phyloP scores from a whole-genome alignment of 441 rosid species.

The Populus trichocarpa region DNA sequence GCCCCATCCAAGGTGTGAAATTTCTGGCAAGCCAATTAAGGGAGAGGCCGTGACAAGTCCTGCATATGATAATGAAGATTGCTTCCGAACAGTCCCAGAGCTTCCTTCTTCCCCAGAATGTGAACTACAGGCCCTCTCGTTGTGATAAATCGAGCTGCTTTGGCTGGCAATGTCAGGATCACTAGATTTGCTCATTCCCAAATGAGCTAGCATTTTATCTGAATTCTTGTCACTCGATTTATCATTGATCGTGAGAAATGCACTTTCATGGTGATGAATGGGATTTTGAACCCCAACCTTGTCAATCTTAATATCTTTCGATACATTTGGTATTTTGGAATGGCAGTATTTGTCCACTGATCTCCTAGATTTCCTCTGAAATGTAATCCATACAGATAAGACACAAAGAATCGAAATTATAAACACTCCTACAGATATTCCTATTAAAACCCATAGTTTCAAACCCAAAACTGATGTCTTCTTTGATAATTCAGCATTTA shows the following conservation, averaged over 20 bases:
- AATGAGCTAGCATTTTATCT: conserved; percentile 54
- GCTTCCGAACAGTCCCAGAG: conserved; percentile 61
- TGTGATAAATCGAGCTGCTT: conserved; percentile 63
- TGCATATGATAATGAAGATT: conserved; percentile 47
- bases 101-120: conserved; percentile 92
- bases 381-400: conserved; percentile 60
- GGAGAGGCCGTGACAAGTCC: conserved; percentile 74
- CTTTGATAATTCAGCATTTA: conserved; percentile 63
- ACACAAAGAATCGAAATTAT: conserved; percentile 61
- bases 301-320: conserved; percentile 89
- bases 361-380: conserved; percentile 57
- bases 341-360: conserved; percentile 50
- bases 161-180: conserved; percentile 81
- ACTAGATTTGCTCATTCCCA: conserved; percentile 61
- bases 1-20: conserved; percentile 98
- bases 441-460: conserved; percentile 82
- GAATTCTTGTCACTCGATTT: conserved; percentile 62
- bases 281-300: conserved; percentile 47
- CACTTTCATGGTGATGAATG: conserved; percentile 36
- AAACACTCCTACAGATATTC: conserved; percentile 62
- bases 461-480: conserved; percentile 68
- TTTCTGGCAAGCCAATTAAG: conserved; percentile 79
- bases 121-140: conserved; percentile 65
- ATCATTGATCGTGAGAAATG: conserved; percentile 41
- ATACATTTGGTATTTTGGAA: conserved; percentile 69